Base-by-base conservation (phyloP, 163 green algal species). In the Prototheca stagnorum region DNA sequence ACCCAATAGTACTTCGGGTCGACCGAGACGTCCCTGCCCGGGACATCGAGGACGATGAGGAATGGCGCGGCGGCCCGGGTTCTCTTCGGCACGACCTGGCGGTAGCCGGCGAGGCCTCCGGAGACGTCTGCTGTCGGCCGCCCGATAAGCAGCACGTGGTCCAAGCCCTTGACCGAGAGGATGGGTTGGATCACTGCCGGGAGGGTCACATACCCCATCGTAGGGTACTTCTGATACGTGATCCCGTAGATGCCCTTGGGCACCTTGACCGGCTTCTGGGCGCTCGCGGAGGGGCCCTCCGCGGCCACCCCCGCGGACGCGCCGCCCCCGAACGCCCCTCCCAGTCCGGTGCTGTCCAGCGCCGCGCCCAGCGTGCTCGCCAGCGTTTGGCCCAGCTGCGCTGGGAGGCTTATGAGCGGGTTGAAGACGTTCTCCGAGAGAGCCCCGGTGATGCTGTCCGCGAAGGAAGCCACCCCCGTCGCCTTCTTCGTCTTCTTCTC, bases 1-100 rank as follows among this genome's bases (percentile, higher is more conserved):
- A 61, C 53, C 55, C 61, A 70, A 4, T 55, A 24, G 43, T 70
- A 70, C n/a, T 60, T 60, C 15, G 40, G 41, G 28, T 54, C 49
- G 33, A 56, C 43, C n/a, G 54, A 33, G 27, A 19, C 35, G 23
- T 20, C 48, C n/a, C n/a, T 56, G 46, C 31, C 47, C 7, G 54
- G 49, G 1, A 41, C 17, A 17, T 70, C 61, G 7, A 70, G 40
- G 3, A 70, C 49, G 4, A 61, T 57, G 23, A 70, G 39, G 27
- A 70, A 64, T 24, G 61, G 61, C 23, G 54, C 54, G 21, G 29
- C 49, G 5, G 43, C 31, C 1, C 61, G 48, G 23, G 56, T 23
- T 1, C 31, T 16, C 44, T 70, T 70, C 24, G 61, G 21, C 15
- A 11, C 26, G 4, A 59, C 45, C 24, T 53, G 52, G 22, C 52